Base-by-base conservation (phyloP, 1,139 yeast genomes). In the Hanseniaspora uvarum region DNA sequence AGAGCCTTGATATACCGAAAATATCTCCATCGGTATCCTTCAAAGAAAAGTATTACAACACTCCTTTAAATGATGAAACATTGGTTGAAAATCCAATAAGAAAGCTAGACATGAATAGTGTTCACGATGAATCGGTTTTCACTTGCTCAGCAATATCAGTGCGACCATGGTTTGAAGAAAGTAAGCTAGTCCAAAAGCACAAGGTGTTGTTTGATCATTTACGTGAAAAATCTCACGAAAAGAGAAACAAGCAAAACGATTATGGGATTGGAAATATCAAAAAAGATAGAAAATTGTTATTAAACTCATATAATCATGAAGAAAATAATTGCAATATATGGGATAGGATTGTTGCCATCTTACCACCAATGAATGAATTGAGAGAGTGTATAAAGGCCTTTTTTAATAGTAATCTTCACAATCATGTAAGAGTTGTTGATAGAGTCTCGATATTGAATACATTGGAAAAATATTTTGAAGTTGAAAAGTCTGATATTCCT, bases 121-220 rank as follows among this genome's bases (percentile, higher is more conserved):
- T 43, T 4, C 39, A 43, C 21, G 26, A 53, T 6, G 52, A 47
- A 14, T 41, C 53, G 8, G 49, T 43, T 14, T 47, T 43, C 11
- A 41, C 49, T 12, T 47, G 52, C 14, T 44, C 49, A 30, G 55
- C 52, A 3, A 24, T 45, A 2, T 53, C 55, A 4, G 45, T 28
- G 6, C 18, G 44, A 12, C 52, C 49, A n/a, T 53, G 52, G 55
- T 47, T 53, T 47, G 48, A 47, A 21, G 43, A 47, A n/a, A 47
- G 49, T n/a, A 41, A 43, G 21, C 31, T 47, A 4, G 43, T 53
- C 3, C 33, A 43, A 26, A 48, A 53, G 23, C 52, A 53, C 18
- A 38, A 53, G 19, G 37, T 21, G 2, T 18, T 53, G n/a, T 53
- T 48, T 48, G 49, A 53, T 12, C 33, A 43, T 8, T 53, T 53